Conservation (phyloP, 441 rosid species). For the Metrosideros polymorpha region DNA sequence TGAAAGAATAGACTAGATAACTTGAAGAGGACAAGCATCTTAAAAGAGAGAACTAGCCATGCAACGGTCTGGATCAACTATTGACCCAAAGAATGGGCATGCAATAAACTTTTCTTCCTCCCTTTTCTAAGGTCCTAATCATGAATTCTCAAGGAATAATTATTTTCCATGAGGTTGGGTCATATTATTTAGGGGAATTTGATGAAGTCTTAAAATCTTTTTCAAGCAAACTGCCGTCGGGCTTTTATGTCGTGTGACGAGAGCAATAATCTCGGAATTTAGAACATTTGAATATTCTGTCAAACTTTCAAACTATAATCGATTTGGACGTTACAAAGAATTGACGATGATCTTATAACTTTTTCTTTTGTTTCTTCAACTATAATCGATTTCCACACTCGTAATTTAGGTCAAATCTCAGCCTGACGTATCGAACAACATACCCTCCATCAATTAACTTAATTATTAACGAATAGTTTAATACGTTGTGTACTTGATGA, state of each 20-base stretch:
- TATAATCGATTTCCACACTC: background rate
- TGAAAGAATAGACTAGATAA: background rate
- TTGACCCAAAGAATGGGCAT: background rate
- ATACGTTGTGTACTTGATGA: background rate
- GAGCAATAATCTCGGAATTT: background rate
- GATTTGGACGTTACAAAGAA: background rate
- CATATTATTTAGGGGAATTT: background rate
- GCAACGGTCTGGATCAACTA: background rate
- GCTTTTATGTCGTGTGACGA: background rate
- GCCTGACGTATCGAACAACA: background rate
- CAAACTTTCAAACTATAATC: background rate
- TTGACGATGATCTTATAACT: background rate
- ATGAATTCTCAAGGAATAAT: background rate
- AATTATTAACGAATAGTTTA: background rate
- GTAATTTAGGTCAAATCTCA: background rate
- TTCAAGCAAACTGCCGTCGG: background rate
- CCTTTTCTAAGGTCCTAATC: background rate
- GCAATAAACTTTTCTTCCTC: background rate
- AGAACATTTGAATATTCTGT: background rate
- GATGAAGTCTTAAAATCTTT: background rate
- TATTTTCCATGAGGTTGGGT: background rate
- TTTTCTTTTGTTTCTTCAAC: background rate
- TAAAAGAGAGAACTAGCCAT: background rate
- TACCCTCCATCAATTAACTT: background rate
- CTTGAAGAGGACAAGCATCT: background rate